These are phyloP conservation scores for Hysterium pulicare DNA, from an alignment of 2,329 filamentous ascomycete species.

Conservation along the genomic window DNA sequence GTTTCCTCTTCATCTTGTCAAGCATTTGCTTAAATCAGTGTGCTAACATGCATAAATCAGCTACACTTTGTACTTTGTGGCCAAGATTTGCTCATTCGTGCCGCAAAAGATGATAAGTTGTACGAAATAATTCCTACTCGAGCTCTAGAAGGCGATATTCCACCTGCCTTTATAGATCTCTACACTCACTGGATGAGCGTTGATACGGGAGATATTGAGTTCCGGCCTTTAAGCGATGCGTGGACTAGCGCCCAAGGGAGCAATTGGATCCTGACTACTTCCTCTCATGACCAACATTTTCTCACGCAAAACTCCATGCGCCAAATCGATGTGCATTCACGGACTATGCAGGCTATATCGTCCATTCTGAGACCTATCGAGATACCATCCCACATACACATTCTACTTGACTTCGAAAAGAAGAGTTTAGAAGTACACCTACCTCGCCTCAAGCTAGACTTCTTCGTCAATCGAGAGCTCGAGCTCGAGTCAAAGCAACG, in stretches of 20 bases:
- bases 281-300: too few relatives aligned
- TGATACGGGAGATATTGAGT: slow-evolving; percentile 23
- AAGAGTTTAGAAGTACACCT: slow-evolving; percentile 37
- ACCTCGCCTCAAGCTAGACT: slow-evolving; percentile 49
- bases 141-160: slow-evolving; percentile 29
- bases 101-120: slow-evolving; percentile 6
- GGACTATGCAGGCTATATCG: neutral
- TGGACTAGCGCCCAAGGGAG: slow-evolving; percentile 28
- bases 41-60: slow-evolving; percentile 11
- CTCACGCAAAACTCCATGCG: too few relatives aligned
- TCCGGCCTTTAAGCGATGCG: slow-evolving; percentile 23
- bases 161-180: slow-evolving; percentile 20
- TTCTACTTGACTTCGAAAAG: neutral
- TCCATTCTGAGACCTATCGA: slow-evolving; percentile 1
- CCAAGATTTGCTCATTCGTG: slow-evolving; percentile 21
- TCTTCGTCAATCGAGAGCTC: slow-evolving; percentile 36
- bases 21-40: slow-evolving; percentile 27
- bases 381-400: neutral
- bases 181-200: slow-evolving; percentile 25
- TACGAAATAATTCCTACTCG: slow-evolving; percentile 34
- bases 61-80: slow-evolving; percentile 38
- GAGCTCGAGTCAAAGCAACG: slow-evolving; percentile 50
- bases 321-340: too few relatives aligned
- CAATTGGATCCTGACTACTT: too few relatives aligned
- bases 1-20: neutral